Percentiles rank a stretch among this genome's conserved stretches.
These are phyloP conservation scores for Eucalyptus cladocalyx DNA, from an alignment of 345 rosid species.

Conservation along the genomic window DNA sequence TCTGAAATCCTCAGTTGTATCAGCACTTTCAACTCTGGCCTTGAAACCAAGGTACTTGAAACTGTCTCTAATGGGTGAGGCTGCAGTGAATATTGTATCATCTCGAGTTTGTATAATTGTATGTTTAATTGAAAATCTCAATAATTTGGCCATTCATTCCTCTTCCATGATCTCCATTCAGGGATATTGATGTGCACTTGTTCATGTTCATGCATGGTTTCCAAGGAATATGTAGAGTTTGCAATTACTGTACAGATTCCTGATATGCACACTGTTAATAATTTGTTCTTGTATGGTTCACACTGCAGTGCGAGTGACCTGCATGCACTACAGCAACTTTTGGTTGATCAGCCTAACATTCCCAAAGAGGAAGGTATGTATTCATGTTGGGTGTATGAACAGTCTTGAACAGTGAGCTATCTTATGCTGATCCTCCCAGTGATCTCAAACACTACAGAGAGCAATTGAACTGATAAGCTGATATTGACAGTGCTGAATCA, in stretches of 20 bases:
- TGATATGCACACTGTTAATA: too few relatives aligned
- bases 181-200: background rate
- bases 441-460: background rate
- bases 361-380: slow-evolving; percentile 57
- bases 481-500: background rate
- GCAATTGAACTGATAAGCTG: background rate
- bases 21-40: slow-evolving; percentile 50
- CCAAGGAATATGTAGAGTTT: background rate
- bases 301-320: slow-evolving; percentile 49
- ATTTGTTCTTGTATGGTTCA: background rate
- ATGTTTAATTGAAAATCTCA: background rate
- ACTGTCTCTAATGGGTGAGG: background rate
- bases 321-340: slow-evolving; percentile 43
- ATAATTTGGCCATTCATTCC: background rate
- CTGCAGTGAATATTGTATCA: background rate
- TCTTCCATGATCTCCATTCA: background rate
- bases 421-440: background rate
- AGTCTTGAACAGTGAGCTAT: background rate
- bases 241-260: background rate
- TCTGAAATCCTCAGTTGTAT: slow-evolving; percentile 55
- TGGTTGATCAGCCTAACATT: slow-evolving; percentile 82
- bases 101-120: background rate
- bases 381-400: background rate
- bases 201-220: background rate
- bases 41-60: slow-evolving; percentile 48